A percentile compares a stretch with the other conserved stretches of the same genome.
Evolutionary conservation across 208 protist species (phyloP).

Genomic region (Endotrypanum monterogeii): DNA sequence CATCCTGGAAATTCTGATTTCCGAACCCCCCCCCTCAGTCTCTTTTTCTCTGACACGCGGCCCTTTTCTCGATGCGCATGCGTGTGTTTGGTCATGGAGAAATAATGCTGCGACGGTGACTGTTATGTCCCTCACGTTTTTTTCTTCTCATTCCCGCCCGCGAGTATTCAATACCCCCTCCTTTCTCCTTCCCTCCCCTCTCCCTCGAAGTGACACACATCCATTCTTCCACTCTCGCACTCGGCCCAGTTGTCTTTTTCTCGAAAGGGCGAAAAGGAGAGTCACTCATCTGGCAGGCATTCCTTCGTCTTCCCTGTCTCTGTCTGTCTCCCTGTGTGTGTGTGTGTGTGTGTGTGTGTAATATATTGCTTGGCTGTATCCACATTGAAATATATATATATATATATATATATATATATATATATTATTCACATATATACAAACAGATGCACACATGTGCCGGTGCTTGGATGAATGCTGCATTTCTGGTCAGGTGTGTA

Average conservation of each 20-base stretch:
- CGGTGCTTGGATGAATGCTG: conserved; percentile 48
- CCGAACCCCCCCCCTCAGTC: background rate
- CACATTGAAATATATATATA: too few species aligned
- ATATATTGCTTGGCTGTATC: too few species aligned
- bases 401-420: too few species aligned
- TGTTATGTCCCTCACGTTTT: background rate
- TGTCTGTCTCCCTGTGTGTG: background rate
- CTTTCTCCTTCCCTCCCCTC: too few species aligned
- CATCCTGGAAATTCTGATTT: too few species aligned
- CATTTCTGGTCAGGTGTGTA: conserved; percentile 68
- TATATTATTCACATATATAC: background rate
- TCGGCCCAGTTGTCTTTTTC: background rate
- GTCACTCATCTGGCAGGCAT: background rate
- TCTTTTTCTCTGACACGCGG: background rate
- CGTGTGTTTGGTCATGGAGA: background rate
- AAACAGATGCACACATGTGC: background rate
- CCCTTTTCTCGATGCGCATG: background rate
- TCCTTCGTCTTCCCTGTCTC: background rate
- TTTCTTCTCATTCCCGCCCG: background rate
- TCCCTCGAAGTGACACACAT: background rate
- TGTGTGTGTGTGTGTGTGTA: background rate
- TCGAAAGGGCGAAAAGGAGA: background rate
- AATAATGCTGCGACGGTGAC: background rate
- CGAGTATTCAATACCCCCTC: background rate
- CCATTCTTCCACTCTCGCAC: background rate